Evolutionary conservation across 2,329 filamentous ascomycete genomes (phyloP).

Genomic region (Paecilomyces sp.): DNA sequence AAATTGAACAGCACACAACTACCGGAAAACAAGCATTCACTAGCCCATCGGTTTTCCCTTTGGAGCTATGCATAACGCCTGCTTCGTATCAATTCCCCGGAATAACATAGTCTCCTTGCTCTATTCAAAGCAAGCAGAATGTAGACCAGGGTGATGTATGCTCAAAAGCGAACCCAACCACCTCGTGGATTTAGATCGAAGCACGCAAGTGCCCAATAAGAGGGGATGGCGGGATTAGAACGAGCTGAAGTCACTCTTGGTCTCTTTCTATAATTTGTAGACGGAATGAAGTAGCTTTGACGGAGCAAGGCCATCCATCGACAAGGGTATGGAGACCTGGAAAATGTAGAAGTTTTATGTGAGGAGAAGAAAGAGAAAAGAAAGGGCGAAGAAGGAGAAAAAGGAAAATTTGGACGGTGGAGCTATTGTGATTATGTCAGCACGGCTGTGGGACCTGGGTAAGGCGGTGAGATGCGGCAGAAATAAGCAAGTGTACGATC

Average conservation of each 20-base stretch:
- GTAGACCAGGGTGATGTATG: constrained; percentile 22
- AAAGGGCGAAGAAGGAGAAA: constrained; percentile 1
- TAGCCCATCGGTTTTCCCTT: background rate
- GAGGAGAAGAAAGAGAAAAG: background rate
- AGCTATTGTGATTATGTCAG: constrained; percentile 6
- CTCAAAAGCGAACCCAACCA: constrained; percentile 40
- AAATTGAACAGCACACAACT: background rate
- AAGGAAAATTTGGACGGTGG: constrained; percentile 4
- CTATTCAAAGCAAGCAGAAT: background rate
- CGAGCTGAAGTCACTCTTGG: constrained; percentile 35
- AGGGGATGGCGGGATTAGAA: constrained; percentile 36
- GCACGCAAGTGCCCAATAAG: constrained; percentile 12
- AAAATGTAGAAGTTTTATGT: background rate
- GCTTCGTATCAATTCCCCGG: background rate
- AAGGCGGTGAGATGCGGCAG: background rate
- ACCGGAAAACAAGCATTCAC: background rate
- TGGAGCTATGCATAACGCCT: background rate
- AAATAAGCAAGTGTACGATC: background rate
- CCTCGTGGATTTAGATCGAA: constrained; percentile 16
- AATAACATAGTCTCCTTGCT: background rate
- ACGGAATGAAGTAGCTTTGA: constrained; percentile 22
- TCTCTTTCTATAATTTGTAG: constrained; percentile 37
- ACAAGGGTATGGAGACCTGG: constrained; percentile 43
- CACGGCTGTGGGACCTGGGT: background rate
- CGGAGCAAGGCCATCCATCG: constrained; percentile 18